These are phyloP conservation scores for Phytophthora kernoviae DNA, from an alignment of 352 stramenopile species.

Conservation along the genomic window DNA sequence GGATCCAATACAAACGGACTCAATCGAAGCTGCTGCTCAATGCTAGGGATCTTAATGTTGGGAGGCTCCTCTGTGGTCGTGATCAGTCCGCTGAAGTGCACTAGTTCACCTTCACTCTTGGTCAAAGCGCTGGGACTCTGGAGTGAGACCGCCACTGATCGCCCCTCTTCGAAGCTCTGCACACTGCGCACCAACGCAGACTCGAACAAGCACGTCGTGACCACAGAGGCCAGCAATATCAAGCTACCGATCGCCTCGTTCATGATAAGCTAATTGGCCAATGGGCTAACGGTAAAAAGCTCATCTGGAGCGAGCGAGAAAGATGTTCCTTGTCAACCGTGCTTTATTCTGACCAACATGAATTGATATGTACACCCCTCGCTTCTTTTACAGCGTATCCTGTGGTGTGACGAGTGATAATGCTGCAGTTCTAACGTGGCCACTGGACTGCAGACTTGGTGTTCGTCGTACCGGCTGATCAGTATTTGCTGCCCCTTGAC, in stretches of 20 bases:
- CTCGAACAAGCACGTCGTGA: conserved; percentile 63
- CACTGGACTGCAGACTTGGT: too few relatives aligned
- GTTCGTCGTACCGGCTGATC: too few relatives aligned
- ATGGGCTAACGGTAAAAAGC: too few relatives aligned
- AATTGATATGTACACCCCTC: too few relatives aligned
- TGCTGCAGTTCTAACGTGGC: too few relatives aligned
- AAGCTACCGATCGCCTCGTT: conserved; percentile 51
- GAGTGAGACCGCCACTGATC: conserved; percentile 34
- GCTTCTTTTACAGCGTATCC: too few relatives aligned
- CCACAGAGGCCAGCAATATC: conserved; percentile 52
- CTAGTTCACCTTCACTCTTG: conserved; percentile 35
- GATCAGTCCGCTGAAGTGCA: conserved; percentile 61
- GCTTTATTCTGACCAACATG: too few relatives aligned
- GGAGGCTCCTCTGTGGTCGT: conserved; percentile 28
- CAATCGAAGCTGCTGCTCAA: conserved; percentile 28
- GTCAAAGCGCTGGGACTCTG: conserved; percentile 19
- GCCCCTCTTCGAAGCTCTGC: conserved; percentile 57
- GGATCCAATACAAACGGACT: conserved; percentile 66
- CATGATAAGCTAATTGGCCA: neutral
- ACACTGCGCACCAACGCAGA: conserved; percentile 50
- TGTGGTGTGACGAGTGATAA: too few relatives aligned
- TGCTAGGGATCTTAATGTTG: conserved; percentile 9
- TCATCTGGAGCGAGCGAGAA: too few relatives aligned
- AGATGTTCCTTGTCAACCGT: too few relatives aligned
- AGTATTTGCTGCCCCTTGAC: too few relatives aligned